A percentile compares a stretch with the other conserved stretches of the same genome.
Evolutionary conservation across 441 rosid species (phyloP).

Genomic region (Aquilaria agallochum): DNA sequence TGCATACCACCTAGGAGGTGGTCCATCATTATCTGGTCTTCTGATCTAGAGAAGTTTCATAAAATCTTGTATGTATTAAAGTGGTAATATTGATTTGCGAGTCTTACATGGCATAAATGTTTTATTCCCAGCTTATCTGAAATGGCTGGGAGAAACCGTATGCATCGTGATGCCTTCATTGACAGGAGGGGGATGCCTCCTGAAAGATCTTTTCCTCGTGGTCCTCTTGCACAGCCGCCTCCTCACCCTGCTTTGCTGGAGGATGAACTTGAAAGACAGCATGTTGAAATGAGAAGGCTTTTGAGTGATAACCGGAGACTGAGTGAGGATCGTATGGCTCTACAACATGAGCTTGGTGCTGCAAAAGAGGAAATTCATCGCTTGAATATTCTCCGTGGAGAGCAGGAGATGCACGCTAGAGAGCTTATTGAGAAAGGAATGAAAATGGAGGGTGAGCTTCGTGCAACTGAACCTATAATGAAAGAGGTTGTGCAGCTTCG

Average conservation of each 20-base stretch:
- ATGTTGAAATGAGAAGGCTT: constrained; percentile 73
- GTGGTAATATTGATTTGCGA: no score
- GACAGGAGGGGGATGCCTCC: constrained; percentile 64
- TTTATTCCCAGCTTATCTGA: constrained; percentile 20
- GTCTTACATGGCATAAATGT: no score
- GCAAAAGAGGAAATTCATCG: constrained; percentile 92
- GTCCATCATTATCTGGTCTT: no score
- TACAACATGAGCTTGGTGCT: constrained; percentile 74
- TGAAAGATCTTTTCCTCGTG: constrained; percentile 62
- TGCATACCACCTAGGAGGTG: no score
- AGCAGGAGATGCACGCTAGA: constrained; percentile 64
- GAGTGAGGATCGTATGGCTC: constrained; percentile 66
- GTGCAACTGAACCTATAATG: constrained; percentile 77
- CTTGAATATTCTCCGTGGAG: constrained; percentile 62
- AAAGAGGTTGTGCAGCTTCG: constrained; percentile 67
- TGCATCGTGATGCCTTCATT: constrained; percentile 55
- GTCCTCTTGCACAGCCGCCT: constrained; percentile 59
- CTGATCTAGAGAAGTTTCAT: no score
- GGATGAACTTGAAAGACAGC: constrained; percentile 87
- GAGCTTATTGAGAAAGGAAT: constrained; percentile 80
- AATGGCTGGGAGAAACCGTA: constrained; percentile 89
- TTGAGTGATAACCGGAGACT: constrained; percentile 72
- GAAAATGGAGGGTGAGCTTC: constrained; percentile 88
- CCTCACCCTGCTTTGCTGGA: constrained; percentile 78
- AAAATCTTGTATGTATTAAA: no score